Evolutionary conservation across 2,329 filamentous ascomycete genomes (phyloP), one percentile per base, ranked within the genome.

Genomic region (Fusarium staphyleae): DNA sequence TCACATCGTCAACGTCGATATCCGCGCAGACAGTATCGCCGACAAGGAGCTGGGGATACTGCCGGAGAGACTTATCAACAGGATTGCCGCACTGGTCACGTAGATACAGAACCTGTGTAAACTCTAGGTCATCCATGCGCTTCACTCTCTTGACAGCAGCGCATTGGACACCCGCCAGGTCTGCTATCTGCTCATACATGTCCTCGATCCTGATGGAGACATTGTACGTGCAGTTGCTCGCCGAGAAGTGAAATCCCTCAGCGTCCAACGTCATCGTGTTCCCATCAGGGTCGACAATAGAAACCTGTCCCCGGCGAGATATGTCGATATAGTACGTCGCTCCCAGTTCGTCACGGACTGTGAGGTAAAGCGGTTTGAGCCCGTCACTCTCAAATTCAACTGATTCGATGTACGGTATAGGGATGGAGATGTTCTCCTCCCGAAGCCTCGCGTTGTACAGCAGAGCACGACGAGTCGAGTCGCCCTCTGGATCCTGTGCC

Each of bases 381-480:
- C 69, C 70, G 13, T 69, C 64, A 3, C 57, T 60, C 16, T 71
- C 66, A 39, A 75, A 71, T 34, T 69, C 67, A 16, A 76, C 65
- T 0, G 74, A 70, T 41, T 76, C 72, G 3, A 76, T 69, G 37
- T 73, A 76, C 0, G 74, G 72, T 16, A 68, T 65, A 1, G 72
- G 71, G 5, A 75, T 69, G 0, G 69, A 65, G 13, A 63, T 52
- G 24, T 74, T 72, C 2, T 56, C 52, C 39, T 71, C 69, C 9
- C 56, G 67, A 6, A 69, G 51, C 5, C 66, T 67, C 12, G 63
- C 59, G 35, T 72, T 74, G 36, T 70, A 69, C n/a, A 76, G 41
- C 4, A 69, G 46, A 0, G 71, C 65, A 30, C 72, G 57, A 16
- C 66, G 48, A 11, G 63, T 45, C 9, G 62, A 43, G 4, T 65